Percentiles rank a stretch among this genome's conserved stretches.
Conservation (phyloP, 805 yeast species). For the Sungouiozyma ichnusensis region DNA sequence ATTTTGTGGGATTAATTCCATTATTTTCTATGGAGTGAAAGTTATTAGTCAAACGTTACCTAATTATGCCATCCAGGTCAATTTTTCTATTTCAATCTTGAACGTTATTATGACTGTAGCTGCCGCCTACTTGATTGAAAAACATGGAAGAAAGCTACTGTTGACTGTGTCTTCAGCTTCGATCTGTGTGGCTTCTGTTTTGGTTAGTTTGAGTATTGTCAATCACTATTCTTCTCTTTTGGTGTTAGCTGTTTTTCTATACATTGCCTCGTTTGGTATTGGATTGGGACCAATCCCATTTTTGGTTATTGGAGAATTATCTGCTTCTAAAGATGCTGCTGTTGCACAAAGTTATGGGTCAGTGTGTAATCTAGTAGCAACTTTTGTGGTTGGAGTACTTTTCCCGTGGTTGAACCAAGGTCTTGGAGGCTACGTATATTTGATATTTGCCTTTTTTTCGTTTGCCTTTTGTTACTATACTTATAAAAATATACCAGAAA, state of each 20-base stretch:
- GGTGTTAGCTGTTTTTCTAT: slow-evolving; percentile 54
- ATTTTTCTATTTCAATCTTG: slow-evolving; percentile 63
- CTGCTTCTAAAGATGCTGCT: slow-evolving; percentile 61
- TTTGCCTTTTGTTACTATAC: slow-evolving; percentile 32
- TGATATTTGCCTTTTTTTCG: slow-evolving; percentile 56
- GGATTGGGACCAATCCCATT: slow-evolving; percentile 97
- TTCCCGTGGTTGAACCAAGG: slow-evolving; percentile 63
- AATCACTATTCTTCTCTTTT: slow-evolving; percentile 38
- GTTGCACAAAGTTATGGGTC: slow-evolving; percentile 91
- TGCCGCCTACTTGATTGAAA: slow-evolving; percentile 70
- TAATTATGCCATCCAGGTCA: slow-evolving; percentile 54
- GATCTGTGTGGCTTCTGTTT: slow-evolving; percentile 56
- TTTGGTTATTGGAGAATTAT: slow-evolving; percentile 76
- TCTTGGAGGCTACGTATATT: slow-evolving; percentile 73
- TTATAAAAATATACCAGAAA: slow-evolving; percentile 28
- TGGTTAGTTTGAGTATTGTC: slow-evolving; percentile 59
- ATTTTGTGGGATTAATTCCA: slow-evolving; percentile 85
- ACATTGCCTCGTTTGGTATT: slow-evolving; percentile 77
- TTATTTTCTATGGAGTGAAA: slow-evolving; percentile 86
- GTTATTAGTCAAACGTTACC: slow-evolving; percentile 69
- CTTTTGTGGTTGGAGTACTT: slow-evolving; percentile 67
- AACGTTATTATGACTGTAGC: slow-evolving; percentile 66
- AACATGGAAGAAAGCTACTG: slow-evolving; percentile 63
- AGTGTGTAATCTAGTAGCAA: slow-evolving; percentile 81
- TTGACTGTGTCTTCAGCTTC: slow-evolving; percentile 52